Base-by-base conservation (phyloP, 2,329 filamentous ascomycete species). In the Allantophomopsis lycopodina region DNA sequence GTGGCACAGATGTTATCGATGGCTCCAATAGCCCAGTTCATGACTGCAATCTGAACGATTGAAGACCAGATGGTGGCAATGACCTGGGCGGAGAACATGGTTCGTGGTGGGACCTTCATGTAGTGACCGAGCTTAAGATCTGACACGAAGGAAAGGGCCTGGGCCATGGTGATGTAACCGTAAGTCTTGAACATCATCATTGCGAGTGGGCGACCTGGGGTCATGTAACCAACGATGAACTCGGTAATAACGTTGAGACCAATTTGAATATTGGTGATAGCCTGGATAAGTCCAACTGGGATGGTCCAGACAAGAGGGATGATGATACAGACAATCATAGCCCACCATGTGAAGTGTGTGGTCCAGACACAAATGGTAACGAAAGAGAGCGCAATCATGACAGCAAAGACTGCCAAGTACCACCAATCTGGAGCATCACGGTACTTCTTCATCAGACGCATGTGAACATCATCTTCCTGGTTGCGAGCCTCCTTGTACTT, bases 141-240 rank as follows among this genome's bases (percentile, higher is more conserved):
- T 17, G 15, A 13, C 13, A 37, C 35, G 31, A 28, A 34, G 34
- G 14, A 2, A 5, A 37, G 17, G 30, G 32, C 47, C 45, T 51
- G 49, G 7, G 46, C 65, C 69, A 81, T 77, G 58, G 67, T 73
- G 41, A 82, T 71, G 51, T 79, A 81, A 41, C 76, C 76, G 50
- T 79, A 83, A 44, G 77, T 80, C 58, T 83, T 83, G 63, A 83
- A 83, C 63, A 83, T 69, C 77, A 84, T 84, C 70, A 82, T 79
- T 35, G 77, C 76, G 46, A 83, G 64, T 2, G 79, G 79, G 3
- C 68, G 69, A 15, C 79, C 79, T 4, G 39, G 39, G 36, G 79
- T 69, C 65, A 83, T 77, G 57, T 83, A 83, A 10, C 80, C 79
- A 44, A 79, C 70, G 44, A 84, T 69, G 49, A 79, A 80, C 53